Evolutionary conservation across 768 basidiomycete species (phyloP).

Genomic region (Porpolomopsis calyptriformis): DNA sequence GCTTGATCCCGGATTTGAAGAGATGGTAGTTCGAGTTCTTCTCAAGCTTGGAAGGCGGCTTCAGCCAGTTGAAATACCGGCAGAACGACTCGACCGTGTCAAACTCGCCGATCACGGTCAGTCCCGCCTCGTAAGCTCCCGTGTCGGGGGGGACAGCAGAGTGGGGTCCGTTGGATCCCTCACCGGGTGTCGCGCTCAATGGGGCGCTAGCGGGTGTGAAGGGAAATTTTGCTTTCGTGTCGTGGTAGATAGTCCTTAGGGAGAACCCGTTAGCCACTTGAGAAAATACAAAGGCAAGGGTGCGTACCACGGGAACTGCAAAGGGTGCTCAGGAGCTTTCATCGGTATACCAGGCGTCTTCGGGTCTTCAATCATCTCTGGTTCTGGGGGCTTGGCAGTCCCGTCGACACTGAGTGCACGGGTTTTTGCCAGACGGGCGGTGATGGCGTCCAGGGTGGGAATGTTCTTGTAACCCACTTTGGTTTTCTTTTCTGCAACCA

Average conservation of each 20-base stretch:
- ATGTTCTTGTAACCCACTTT: constrained; percentile 79
- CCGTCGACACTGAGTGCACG: constrained; percentile 55
- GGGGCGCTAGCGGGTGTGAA: constrained; percentile 31
- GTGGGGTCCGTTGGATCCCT: constrained; percentile 20
- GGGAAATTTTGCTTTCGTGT: constrained; percentile 66
- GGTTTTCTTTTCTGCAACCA: constrained; percentile 22
- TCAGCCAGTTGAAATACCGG: constrained; percentile 90
- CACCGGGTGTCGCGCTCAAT: constrained; percentile 15
- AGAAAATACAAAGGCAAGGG: not conserved
- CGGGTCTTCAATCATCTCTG: constrained; percentile 72
- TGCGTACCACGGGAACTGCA: constrained; percentile 72
- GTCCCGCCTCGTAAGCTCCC: constrained; percentile 71
- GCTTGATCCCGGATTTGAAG: constrained; percentile 89
- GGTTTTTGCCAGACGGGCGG: constrained; percentile 64
- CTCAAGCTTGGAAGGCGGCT: constrained; percentile 80
- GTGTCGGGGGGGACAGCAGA: constrained; percentile 45
- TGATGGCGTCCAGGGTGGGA: constrained; percentile 76
- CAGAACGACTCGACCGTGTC: constrained; percentile 85
- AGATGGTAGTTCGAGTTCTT: constrained; percentile 91
- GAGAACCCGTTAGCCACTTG: constrained; percentile 2
- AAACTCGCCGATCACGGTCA: constrained; percentile 83
- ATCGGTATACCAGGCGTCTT: constrained; percentile 67
- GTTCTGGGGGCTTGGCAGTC: constrained; percentile 60
- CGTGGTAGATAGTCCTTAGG: constrained; percentile 80
- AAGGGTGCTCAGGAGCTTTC: constrained; percentile 71